A percentile compares a stretch with the other conserved stretches of the same genome.
Conservation (phyloP, 2,329 filamentous ascomycete species). For the Botryotinia convoluta region DNA sequence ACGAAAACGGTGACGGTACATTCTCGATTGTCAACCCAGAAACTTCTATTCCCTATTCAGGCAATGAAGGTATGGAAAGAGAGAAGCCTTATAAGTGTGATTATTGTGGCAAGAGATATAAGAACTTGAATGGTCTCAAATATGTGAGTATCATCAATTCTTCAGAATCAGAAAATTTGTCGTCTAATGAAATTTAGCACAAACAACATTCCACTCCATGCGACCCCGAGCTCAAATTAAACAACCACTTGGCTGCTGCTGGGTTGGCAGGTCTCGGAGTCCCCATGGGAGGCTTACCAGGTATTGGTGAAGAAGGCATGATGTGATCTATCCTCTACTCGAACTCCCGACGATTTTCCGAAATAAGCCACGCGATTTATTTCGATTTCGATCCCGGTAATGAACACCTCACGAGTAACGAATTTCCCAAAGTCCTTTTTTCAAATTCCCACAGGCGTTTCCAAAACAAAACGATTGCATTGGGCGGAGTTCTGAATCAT, state of each 20-base stretch:
- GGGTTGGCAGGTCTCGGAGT: constrained; percentile 35
- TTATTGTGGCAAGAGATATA: constrained; percentile 95
- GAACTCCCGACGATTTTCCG: constrained; percentile 12
- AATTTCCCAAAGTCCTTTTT: constrained; percentile 2
- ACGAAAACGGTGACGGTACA: constrained; percentile 94
- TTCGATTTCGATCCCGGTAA: constrained; percentile 17
- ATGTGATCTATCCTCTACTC: constrained; percentile 26
- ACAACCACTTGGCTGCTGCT: constrained; percentile 37
- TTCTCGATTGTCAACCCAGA: constrained; percentile 98
- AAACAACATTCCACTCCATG: constrained; percentile 84
- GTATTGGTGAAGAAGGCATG: constrained; percentile 54
- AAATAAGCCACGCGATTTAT: constrained; percentile 11
- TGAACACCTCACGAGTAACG: constrained; percentile 7
- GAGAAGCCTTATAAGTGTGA: constrained; percentile 99
- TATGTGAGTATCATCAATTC: constrained; percentile 57
- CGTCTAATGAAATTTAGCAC: constrained; percentile 51
- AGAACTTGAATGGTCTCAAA: constrained; percentile 98
- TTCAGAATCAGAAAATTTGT: constrained; percentile 11
- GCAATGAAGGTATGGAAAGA: constrained; percentile 98
- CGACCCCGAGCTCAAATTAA: constrained; percentile 72
- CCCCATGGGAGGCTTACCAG: constrained; percentile 47
- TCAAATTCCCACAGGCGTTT: constrained; percentile 13
- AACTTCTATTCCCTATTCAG: constrained; percentile 89
- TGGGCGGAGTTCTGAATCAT: constrained; percentile 35
- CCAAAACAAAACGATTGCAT: constrained; percentile 27